Conservation (phyloP, 352 stramenopile species). For the Pythium dissotocum region DNA sequence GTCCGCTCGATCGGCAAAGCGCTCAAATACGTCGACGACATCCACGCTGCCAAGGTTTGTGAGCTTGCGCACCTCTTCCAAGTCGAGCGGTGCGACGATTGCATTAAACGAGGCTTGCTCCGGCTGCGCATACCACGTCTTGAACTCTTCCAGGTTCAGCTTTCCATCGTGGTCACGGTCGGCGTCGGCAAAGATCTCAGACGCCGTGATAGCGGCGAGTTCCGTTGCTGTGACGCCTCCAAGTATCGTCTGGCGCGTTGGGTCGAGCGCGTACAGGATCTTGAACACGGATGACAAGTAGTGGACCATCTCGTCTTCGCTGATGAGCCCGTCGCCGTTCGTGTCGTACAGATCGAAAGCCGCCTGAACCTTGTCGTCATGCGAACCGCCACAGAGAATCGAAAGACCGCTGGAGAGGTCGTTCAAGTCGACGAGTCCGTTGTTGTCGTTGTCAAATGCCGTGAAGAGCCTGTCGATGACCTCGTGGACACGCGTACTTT, state of each 20-base stretch:
- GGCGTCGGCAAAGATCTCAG: conserved; percentile 86
- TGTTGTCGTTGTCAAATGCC: conserved; percentile 75
- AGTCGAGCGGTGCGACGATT: conserved; percentile 65
- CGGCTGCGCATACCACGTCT: conserved; percentile 76
- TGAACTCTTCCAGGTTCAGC: conserved; percentile 86
- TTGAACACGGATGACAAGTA: conserved; percentile 87
- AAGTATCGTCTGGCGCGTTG: conserved; percentile 55
- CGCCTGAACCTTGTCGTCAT: conserved; percentile 66
- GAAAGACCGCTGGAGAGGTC: conserved; percentile 78
- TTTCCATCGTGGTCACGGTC: conserved; percentile 85
- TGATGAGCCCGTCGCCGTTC: conserved; percentile 84
- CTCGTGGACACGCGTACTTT: conserved; percentile 64
- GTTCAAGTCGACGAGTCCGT: conserved; percentile 72
- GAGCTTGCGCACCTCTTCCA: conserved; percentile 82
- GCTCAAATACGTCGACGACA: conserved; percentile 85
- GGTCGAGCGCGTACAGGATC: conserved; percentile 74
- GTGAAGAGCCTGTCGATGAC: conserved; percentile 77
- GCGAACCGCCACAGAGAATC: conserved; percentile 59
- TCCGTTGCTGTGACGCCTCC: conserved; percentile 55
- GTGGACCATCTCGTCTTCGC: conserved; percentile 81
- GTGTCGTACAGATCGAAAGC: conserved; percentile 87
- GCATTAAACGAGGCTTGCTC: conserved; percentile 71
- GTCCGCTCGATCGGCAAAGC: conserved; percentile 74
- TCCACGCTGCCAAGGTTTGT: conserved; percentile 84
- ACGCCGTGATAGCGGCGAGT: conserved; percentile 63